phyloP scores from a whole-genome alignment of 78 protist genomes.

The Dictyostelium capitatum region DNA sequence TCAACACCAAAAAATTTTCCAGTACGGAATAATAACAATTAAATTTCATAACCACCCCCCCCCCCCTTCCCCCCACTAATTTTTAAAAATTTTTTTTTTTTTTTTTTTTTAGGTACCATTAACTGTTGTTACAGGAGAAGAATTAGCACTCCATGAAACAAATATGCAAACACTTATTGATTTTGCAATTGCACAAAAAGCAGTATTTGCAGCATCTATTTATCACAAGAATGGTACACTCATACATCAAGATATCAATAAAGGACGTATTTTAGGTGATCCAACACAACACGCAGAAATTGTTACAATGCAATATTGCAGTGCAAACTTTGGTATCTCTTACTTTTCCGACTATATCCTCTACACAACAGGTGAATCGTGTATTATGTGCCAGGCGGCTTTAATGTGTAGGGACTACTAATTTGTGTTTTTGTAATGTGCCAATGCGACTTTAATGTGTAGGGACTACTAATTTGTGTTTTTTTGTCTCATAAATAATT shows the following conservation, averaged over 20 bases:
- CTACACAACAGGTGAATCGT: conserved; percentile 60
- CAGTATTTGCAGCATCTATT: conserved; percentile 20
- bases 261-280: neutral
- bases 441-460: no score
- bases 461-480: no score
- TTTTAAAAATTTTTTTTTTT: neutral
- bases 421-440: no score
- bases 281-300: conserved; percentile 40
- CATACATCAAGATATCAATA: conserved; percentile 1
- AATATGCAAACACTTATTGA: conserved; percentile 27
- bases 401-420: no score
- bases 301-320: conserved; percentile 3
- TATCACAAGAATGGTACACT: conserved; percentile 40
- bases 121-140: conserved; percentile 2
- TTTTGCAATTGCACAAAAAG: neutral
- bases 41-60: no score
- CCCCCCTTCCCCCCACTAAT: no score
- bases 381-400: conserved; percentile 54
- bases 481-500: no score
- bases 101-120: neutral
- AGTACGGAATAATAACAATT: no score
- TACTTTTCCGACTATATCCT: neutral
- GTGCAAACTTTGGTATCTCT: neutral
- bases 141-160: neutral
- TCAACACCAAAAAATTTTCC: no score